These are phyloP conservation scores for Colletotrichum lini DNA, from an alignment of 2,329 filamentous ascomycete genomes.

Conservation along the genomic window DNA sequence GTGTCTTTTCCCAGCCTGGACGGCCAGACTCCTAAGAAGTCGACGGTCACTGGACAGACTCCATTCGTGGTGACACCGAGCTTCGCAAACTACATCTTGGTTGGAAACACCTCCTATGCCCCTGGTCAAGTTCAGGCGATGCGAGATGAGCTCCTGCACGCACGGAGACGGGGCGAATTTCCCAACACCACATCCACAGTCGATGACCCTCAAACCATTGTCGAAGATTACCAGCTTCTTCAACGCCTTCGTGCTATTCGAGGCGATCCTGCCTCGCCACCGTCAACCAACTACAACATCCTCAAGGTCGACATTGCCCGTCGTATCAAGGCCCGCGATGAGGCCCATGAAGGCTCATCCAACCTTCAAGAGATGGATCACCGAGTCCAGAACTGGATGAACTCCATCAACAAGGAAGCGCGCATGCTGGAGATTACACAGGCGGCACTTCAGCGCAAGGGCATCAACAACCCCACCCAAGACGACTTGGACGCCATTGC, in stretches of 20 bases:
- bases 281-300: slow-evolving; percentile 41
- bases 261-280: neutral
- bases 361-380: slow-evolving; percentile 26
- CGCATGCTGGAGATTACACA: slow-evolving; percentile 41
- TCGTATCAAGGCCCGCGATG: slow-evolving; percentile 55
- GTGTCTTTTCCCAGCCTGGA: neutral
- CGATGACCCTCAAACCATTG: neutral
- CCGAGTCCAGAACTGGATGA: slow-evolving; percentile 38
- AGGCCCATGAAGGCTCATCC: slow-evolving; percentile 43
- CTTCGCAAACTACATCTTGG: too few relatives aligned
- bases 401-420: slow-evolving; percentile 30
- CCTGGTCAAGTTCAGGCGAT: rapidly evolving
- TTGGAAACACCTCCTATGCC: too few relatives aligned
- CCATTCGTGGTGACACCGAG: too few relatives aligned
- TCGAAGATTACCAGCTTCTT: neutral
- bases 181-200: rapidly evolving
- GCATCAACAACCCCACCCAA: slow-evolving; percentile 39
- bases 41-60: too few relatives aligned
- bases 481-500: slow-evolving; percentile 37
- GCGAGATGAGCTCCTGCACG: rapidly evolving
- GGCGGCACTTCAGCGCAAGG: slow-evolving; percentile 32
- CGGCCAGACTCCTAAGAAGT: too few relatives aligned
- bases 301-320: slow-evolving; percentile 52
- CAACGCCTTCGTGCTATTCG: neutral
- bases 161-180: neutral